Percentiles rank a stretch among this genome's conserved stretches.
Conservation (phyloP, 2,329 filamentous ascomycete species). For the Beauveria bassiana region DNA sequence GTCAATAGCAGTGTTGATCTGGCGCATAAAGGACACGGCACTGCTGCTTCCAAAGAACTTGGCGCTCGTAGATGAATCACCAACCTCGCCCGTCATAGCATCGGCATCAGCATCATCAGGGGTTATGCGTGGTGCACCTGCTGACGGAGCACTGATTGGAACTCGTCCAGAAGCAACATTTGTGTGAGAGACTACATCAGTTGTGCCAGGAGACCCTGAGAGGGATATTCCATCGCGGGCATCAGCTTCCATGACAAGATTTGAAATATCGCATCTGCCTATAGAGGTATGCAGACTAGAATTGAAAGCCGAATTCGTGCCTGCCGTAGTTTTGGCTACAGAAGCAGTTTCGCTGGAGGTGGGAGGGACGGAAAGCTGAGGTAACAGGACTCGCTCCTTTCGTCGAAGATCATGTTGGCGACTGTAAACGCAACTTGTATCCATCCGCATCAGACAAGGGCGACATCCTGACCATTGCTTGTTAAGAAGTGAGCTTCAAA, state of each 20-base stretch:
- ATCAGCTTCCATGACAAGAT: background rate
- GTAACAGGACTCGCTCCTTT: background rate
- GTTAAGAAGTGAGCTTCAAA: background rate
- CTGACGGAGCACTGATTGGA: background rate
- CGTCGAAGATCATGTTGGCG: background rate
- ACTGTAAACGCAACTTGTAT: background rate
- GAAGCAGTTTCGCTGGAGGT: background rate
- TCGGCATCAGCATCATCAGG: background rate
- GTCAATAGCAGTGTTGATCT: constrained; percentile 10
- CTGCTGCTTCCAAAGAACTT: constrained; percentile 10
- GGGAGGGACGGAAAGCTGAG: background rate
- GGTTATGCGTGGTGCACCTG: background rate
- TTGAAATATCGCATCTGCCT: background rate
- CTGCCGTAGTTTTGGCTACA: background rate
- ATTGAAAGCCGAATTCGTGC: background rate
- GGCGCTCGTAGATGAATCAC: background rate
- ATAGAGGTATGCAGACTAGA: background rate
- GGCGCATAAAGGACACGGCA: constrained; percentile 2
- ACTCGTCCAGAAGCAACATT: background rate
- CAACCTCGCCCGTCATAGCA: background rate
- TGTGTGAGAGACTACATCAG: background rate
- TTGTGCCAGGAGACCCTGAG: background rate
- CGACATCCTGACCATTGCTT: background rate
- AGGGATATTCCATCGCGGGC: background rate
- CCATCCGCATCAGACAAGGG: background rate